phyloP scores from a whole-genome alignment of 192 early-diverging fungal genomes.

The Gonapodya sp. region DNA sequence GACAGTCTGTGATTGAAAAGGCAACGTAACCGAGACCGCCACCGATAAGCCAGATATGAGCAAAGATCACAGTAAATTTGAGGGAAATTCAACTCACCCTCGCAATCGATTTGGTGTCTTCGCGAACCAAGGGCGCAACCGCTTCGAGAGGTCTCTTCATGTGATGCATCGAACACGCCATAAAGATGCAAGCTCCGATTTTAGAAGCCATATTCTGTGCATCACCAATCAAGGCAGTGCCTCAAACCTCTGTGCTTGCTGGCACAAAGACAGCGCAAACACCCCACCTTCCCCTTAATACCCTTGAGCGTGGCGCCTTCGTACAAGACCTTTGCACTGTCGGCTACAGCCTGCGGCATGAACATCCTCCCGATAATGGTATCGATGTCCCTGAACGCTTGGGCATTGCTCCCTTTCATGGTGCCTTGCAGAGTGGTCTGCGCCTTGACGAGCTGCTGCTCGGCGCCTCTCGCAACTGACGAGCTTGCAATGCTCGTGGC shows the following conservation, averaged over 20 bases:
- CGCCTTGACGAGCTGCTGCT: background rate
- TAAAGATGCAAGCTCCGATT: background rate
- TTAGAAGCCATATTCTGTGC: background rate
- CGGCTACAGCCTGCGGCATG: background rate
- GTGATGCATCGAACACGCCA: background rate
- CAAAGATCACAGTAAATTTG: too few relatives aligned
- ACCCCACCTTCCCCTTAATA: background rate
- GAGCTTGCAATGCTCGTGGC: background rate
- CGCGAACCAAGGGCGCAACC: background rate
- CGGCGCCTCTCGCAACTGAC: background rate
- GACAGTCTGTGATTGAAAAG: too few relatives aligned
- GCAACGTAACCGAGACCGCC: too few relatives aligned
- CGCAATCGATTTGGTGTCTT: background rate
- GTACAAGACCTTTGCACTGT: background rate
- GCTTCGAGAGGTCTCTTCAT: background rate
- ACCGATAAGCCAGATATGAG: too few relatives aligned
- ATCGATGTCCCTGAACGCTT: background rate
- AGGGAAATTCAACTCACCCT: too few relatives aligned
- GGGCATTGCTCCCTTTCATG: background rate
- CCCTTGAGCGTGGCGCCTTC: background rate
- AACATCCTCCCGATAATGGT: background rate
- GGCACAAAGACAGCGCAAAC: background rate
- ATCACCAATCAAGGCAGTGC: too few relatives aligned
- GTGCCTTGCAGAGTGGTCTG: background rate
- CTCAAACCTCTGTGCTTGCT: too few relatives aligned